Evolutionary conservation across 2,329 filamentous ascomycete genomes (phyloP).

Genomic region (Geosmithia putterillii): DNA sequence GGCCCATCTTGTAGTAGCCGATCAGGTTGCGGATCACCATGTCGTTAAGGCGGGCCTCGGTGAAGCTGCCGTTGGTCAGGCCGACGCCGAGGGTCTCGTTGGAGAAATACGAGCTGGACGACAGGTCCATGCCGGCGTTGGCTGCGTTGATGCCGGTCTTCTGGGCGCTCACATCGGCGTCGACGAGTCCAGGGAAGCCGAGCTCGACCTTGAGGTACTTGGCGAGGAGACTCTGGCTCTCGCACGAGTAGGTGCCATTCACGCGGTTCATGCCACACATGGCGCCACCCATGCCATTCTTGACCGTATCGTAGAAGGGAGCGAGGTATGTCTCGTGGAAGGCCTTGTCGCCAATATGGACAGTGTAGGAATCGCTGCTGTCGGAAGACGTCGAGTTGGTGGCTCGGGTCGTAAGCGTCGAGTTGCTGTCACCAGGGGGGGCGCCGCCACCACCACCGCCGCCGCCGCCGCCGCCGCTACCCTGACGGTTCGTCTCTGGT

Average conservation of each 20-base stretch:
- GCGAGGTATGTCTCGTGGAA: neutral
- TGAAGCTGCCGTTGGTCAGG: constrained; percentile 32
- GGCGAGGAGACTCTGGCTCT: neutral
- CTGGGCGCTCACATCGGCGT: constrained; percentile 28
- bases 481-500: too few relatives aligned
- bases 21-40: constrained; percentile 41
- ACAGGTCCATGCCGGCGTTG: constrained; percentile 34
- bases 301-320: neutral
- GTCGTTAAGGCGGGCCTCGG: constrained; percentile 26
- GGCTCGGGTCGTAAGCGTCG: too few relatives aligned
- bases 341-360: neutral
- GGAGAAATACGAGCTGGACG: constrained; percentile 25
- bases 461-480: too few relatives aligned
- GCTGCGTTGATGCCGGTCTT: constrained; percentile 26
- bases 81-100: constrained; percentile 29
- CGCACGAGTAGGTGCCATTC: neutral
- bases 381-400: too few relatives aligned
- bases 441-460: too few relatives aligned
- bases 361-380: too few relatives aligned
- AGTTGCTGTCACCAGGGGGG: too few relatives aligned
- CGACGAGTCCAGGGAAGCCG: constrained; percentile 30
- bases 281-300: neutral
- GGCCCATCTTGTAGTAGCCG: too few relatives aligned
- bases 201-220: constrained; percentile 35
- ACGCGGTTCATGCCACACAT: neutral